Conservation (phyloP, 129 eudicot genomes). For the Pulicaria dysenterica region DNA sequence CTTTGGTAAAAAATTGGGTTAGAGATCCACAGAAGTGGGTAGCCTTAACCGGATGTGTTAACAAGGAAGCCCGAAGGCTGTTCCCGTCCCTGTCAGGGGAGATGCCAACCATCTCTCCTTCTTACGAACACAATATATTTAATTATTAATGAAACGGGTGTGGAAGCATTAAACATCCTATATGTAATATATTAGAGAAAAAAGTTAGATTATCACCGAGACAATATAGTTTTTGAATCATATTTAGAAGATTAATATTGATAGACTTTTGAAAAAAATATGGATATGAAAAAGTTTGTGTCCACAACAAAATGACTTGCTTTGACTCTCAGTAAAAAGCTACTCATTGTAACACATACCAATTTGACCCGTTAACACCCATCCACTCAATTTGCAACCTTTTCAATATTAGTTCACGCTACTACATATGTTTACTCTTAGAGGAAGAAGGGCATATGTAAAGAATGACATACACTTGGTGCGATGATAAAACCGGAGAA, state of each 20-base stretch:
- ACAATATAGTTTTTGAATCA: not conserved
- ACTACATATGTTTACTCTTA: not conserved
- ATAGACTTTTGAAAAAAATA: not conserved
- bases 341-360: no score
- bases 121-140: conserved; percentile 47
- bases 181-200: not conserved
- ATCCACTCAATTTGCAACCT: not conserved
- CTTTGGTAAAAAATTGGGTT: conserved; percentile 48
- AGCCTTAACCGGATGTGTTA: conserved; percentile 69
- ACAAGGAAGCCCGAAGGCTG: conserved; percentile 61
- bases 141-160: not conserved
- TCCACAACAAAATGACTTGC: not conserved
- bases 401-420: not conserved
- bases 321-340: no score
- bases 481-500: conserved; percentile 43
- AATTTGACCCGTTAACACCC: not conserved
- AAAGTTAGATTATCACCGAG: not conserved
- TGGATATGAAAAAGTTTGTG: not conserved
- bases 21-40: conserved; percentile 56
- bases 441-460: conserved; percentile 18
- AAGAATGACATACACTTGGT: conserved; percentile 27
- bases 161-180: not conserved
- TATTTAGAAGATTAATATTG: not conserved
- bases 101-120: conserved; percentile 79
- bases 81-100: conserved; percentile 77